Evolutionary conservation across 2,329 filamentous ascomycete species (phyloP).

Genomic region (Diaporthe ampelina): DNA sequence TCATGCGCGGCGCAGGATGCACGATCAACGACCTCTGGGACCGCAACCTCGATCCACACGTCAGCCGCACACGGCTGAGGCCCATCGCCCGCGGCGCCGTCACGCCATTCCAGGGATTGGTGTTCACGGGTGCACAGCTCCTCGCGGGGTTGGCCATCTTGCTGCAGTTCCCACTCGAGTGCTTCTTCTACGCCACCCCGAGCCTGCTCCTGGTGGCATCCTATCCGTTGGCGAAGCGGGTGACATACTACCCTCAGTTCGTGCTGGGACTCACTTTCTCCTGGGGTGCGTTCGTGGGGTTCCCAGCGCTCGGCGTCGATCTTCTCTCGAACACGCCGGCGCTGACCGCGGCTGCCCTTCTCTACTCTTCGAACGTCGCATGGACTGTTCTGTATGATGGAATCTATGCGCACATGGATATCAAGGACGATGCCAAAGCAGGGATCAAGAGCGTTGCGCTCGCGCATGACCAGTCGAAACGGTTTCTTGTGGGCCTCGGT

Average conservation of each 20-base stretch:
- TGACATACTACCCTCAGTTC: conserved; percentile 89
- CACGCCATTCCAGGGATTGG: conserved; percentile 77
- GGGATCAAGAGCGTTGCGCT: conserved; percentile 92
- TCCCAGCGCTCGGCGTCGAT: conserved; percentile 85
- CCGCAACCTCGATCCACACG: conserved; percentile 85
- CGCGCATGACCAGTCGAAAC: conserved; percentile 84
- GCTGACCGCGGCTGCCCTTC: conserved; percentile 73
- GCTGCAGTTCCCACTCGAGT: conserved; percentile 80
- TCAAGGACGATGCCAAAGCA: conserved; percentile 86
- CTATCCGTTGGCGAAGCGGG: conserved; percentile 87
- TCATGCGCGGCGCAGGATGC: conserved; percentile 91
- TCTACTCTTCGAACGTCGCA: conserved; percentile 84
- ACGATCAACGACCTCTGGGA: conserved; percentile 95
- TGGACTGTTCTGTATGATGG: conserved; percentile 95
- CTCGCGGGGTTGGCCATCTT: conserved; percentile 80
- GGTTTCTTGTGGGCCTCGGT: conserved; percentile 79
- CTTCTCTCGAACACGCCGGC: conserved; percentile 75
- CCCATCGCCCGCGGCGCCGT: conserved; percentile 86
- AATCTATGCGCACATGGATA: conserved; percentile 94
- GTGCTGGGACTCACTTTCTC: conserved; percentile 89
- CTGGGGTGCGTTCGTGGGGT: conserved; percentile 91
- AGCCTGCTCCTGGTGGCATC: conserved; percentile 79
- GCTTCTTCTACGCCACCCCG: conserved; percentile 83
- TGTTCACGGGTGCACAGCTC: conserved; percentile 82
- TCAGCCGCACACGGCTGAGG: conserved; percentile 80